These are phyloP conservation scores for Pythium aphanidermatum DNA, from an alignment of 352 stramenopile species.

Conservation along the genomic window DNA sequence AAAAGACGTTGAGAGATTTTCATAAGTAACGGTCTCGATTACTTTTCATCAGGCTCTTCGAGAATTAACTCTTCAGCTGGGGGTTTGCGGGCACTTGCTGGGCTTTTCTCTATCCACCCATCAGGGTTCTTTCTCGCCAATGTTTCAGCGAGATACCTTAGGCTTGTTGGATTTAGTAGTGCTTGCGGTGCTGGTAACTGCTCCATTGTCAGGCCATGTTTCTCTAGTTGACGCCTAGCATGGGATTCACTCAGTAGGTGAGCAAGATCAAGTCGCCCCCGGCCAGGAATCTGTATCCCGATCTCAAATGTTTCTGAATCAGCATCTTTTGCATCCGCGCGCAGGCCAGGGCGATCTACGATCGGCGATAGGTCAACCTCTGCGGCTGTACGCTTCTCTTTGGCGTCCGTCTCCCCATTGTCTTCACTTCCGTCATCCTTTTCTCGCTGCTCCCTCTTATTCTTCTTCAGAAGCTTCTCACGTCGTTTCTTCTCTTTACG, in stretches of 20 bases:
- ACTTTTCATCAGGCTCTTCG: slow-evolving; percentile 16
- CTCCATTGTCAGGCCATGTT: slow-evolving; percentile 15
- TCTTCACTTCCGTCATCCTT: not conserved
- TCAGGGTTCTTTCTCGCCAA: slow-evolving; percentile 39
- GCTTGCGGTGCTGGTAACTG: slow-evolving; percentile 22
- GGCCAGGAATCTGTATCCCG: slow-evolving; percentile 37
- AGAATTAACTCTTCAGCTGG: slow-evolving; percentile 7
- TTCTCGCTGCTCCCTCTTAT: slow-evolving; percentile 13
- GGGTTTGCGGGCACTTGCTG: not conserved
- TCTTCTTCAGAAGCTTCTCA: slow-evolving; percentile 45
- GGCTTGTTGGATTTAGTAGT: slow-evolving; percentile 48
- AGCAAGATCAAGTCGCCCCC: slow-evolving; percentile 35
- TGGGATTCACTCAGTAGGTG: slow-evolving; percentile 47
- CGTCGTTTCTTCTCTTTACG: slow-evolving; percentile 59
- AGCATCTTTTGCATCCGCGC: slow-evolving; percentile 23
- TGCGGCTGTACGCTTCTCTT: slow-evolving; percentile 9
- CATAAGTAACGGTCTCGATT: slow-evolving; percentile 2
- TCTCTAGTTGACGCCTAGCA: slow-evolving; percentile 32
- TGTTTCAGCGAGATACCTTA: slow-evolving; percentile 46
- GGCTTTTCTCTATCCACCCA: slow-evolving; percentile 3
- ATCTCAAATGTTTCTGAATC: slow-evolving; percentile 9
- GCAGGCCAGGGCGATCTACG: slow-evolving; percentile 8
- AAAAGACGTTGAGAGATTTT: slow-evolving; percentile 13
- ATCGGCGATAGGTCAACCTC: slow-evolving; percentile 12
- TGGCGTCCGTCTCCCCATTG: slow-evolving; percentile 2